Evolutionary conservation across 495 filamentous ascomycete species (phyloP).

Genomic region (Annulohypoxylon bovei): DNA sequence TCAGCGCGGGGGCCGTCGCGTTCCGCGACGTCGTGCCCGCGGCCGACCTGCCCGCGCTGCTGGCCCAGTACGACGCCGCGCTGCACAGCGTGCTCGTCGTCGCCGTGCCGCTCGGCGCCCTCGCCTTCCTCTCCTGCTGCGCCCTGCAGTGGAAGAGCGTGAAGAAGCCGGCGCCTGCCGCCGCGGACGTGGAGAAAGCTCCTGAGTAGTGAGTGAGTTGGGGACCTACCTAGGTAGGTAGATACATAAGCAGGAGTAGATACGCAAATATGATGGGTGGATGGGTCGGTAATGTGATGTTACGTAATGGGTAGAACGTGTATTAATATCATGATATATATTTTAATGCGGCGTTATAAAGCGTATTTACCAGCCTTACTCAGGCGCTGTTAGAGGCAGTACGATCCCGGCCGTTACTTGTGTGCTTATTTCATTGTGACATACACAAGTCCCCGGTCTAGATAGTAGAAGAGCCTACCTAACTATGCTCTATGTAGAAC

Average conservation of each 20-base stretch:
- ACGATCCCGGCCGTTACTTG: too few relatives aligned
- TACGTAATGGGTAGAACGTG: neutral
- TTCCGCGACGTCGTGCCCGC: conserved; percentile 47
- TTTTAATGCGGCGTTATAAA: neutral
- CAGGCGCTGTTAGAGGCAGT: neutral
- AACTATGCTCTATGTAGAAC: too few relatives aligned
- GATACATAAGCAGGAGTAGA: neutral
- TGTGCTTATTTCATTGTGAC: too few relatives aligned
- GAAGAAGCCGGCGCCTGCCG: conserved; percentile 41
- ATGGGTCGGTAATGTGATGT: neutral
- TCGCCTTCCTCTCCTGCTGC: conserved; percentile 52
- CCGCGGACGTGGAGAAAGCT: conserved; percentile 18
- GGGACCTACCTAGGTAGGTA: neutral
- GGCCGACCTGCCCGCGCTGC: conserved; percentile 42
- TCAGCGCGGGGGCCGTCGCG: conserved; percentile 62
- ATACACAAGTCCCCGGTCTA: too few relatives aligned
- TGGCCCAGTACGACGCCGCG: conserved; percentile 47
- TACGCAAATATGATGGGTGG: neutral
- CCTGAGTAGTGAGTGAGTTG: too few relatives aligned
- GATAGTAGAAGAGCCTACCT: too few relatives aligned
- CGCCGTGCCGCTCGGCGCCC: conserved; percentile 48
- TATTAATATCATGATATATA: conserved; percentile 2
- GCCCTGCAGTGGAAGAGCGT: conserved; percentile 64
- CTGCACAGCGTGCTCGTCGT: conserved; percentile 45
- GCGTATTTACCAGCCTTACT: too few relatives aligned